Conservation (phyloP, 106 monocot species). For the Allium cepa region DNA sequence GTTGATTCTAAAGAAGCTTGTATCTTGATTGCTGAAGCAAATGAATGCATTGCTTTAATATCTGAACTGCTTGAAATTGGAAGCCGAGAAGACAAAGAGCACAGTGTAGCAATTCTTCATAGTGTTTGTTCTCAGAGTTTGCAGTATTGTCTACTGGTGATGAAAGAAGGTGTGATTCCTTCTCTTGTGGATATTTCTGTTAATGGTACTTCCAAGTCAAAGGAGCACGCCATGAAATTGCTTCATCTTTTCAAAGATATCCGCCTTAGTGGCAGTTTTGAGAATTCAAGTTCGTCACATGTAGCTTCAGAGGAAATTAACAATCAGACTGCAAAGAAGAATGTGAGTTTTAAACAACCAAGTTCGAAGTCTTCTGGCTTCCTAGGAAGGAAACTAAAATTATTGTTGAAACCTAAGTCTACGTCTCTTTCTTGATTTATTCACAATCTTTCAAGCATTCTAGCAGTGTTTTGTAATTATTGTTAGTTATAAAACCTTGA, state of each 20-base stretch:
- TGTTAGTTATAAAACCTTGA: not conserved
- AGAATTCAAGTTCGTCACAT: conserved; percentile 13
- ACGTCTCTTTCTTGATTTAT: conserved; percentile 1
- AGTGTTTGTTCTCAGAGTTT: conserved; percentile 36
- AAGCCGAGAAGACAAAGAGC: conserved; percentile 46
- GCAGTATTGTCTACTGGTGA: conserved; percentile 42
- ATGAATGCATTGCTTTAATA: conserved; percentile 49
- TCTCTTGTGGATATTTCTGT: conserved; percentile 69
- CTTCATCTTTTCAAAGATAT: conserved; percentile 68
- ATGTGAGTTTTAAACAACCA: conserved; percentile 3
- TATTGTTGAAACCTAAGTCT: conserved; percentile 29
- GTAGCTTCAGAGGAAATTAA: conserved; percentile 1
- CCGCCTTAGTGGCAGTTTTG: conserved; percentile 17
- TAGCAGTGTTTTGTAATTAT: not conserved
- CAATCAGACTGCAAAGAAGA: conserved; percentile 2
- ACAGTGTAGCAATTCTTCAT: conserved; percentile 43
- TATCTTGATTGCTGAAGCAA: conserved; percentile 23
- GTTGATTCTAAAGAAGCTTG: conserved; percentile 35
- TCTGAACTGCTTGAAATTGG: conserved; percentile 54
- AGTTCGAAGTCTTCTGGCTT: conserved; percentile 28
- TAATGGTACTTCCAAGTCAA: conserved; percentile 51
- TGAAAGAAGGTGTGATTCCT: conserved; percentile 84
- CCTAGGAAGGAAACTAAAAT: conserved; percentile 32
- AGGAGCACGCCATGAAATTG: conserved; percentile 37
- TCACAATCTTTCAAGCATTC: not conserved